Conservation (phyloP, 176 grass and related monocot genomes). For the Raddia guianensis region DNA sequence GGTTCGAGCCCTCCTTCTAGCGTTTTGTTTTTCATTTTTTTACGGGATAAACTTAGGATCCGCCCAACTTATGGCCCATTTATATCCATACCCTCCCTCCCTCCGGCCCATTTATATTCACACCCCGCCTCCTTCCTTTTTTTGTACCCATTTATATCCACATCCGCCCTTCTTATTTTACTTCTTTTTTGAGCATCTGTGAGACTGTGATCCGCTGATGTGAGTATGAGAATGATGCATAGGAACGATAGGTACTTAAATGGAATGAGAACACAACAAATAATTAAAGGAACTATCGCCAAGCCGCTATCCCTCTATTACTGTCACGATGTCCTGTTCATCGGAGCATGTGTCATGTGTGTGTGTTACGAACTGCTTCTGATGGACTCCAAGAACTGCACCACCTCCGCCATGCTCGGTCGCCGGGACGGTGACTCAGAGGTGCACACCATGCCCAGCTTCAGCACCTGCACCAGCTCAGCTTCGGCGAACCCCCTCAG, state of each 20-base stretch:
- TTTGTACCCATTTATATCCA: too few relatives aligned
- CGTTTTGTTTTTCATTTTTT: neutral
- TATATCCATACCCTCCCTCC: too few relatives aligned
- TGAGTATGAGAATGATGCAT: too few relatives aligned
- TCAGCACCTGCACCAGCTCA: conserved; percentile 64
- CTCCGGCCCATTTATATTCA: too few relatives aligned
- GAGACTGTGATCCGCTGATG: too few relatives aligned
- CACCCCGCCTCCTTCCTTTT: too few relatives aligned
- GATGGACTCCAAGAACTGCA: conserved; percentile 68
- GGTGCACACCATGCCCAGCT: conserved; percentile 64
- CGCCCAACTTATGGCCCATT: too few relatives aligned
- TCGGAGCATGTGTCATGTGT: neutral
- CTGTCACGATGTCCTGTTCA: neutral
- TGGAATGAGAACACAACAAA: conserved; percentile 18
- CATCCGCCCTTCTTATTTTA: too few relatives aligned
- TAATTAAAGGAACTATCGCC: conserved; percentile 37
- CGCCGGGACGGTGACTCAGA: conserved; percentile 48
- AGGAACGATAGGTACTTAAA: neutral
- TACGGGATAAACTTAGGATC: too few relatives aligned
- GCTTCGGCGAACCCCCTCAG: conserved; percentile 50
- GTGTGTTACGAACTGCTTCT: conserved; percentile 47
- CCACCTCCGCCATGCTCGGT: conserved; percentile 71
- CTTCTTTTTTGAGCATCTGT: too few relatives aligned
- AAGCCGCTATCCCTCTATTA: conserved; percentile 7
- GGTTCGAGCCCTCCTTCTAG: conserved; percentile 75